These are phyloP conservation scores for Fusarium multiceps DNA, from an alignment of 2,329 filamentous ascomycete species.

Conservation along the genomic window DNA sequence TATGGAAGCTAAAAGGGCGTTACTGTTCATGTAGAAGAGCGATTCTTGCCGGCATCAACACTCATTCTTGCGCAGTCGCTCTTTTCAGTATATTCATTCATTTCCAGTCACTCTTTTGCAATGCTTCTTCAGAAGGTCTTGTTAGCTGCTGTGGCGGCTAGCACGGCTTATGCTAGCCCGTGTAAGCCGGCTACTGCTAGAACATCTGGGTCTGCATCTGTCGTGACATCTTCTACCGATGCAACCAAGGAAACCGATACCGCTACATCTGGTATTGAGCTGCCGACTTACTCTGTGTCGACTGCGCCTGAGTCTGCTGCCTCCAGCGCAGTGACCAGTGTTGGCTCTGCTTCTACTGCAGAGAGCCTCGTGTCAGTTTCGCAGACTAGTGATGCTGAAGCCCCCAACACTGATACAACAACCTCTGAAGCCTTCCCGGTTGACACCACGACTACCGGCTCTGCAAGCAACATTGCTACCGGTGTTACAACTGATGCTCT, in stretches of 20 bases:
- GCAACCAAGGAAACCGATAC: too few species aligned
- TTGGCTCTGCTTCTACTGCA: neutral
- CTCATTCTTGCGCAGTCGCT: neutral
- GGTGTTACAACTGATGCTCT: too few species aligned
- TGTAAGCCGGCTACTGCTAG: neutral
- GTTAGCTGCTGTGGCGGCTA: neutral
- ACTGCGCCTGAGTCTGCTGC: too few species aligned
- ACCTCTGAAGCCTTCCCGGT: accelerated
- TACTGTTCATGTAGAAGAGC: too few species aligned
- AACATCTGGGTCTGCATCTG: neutral
- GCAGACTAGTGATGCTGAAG: neutral
- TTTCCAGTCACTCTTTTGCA: neutral
- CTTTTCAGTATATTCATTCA: neutral
- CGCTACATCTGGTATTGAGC: neutral
- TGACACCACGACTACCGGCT: too few species aligned
- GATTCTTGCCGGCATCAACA: too few species aligned
- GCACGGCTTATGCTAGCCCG: neutral
- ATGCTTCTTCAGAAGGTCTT: neutral
- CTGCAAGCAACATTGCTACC: too few species aligned
- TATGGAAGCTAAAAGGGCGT: neutral
- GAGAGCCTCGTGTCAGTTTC: neutral
- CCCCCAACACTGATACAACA: accelerated
- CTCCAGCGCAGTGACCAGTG: too few species aligned
- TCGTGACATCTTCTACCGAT: accelerated
- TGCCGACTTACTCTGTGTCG: neutral